Evolutionary conservation across 495 filamentous ascomycete genomes (phyloP).

Genomic region (Penicillium bovifimosum): DNA sequence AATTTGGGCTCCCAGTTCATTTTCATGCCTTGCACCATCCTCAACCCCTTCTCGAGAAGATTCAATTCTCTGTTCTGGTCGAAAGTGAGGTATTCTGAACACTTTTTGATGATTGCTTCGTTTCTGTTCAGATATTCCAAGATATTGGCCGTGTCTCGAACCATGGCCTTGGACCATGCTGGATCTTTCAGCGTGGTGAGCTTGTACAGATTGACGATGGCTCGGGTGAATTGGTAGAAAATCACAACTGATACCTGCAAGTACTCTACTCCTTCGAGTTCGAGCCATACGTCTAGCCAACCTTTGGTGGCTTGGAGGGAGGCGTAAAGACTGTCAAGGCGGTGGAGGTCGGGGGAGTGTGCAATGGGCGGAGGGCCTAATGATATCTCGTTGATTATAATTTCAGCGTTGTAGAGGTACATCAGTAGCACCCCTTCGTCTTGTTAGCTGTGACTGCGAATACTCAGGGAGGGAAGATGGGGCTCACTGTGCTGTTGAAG

Average conservation of each 20-base stretch:
- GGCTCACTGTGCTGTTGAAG: conserved; percentile 37
- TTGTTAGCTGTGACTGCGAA: neutral
- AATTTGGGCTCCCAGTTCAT: conserved; percentile 24
- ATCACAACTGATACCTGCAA: conserved; percentile 31
- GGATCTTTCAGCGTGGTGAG: conserved; percentile 37
- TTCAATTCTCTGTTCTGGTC: conserved; percentile 8
- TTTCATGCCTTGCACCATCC: conserved; percentile 17
- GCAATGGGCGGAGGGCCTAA: conserved; percentile 19
- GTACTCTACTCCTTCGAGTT: conserved; percentile 26
- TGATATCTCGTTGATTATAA: conserved; percentile 39
- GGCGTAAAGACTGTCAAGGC: conserved; percentile 29
- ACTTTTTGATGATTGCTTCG: conserved; percentile 11
- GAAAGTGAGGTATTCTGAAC: neutral
- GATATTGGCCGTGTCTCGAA: conserved; percentile 26
- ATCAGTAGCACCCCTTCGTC: conserved; percentile 33
- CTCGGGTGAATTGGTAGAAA: conserved; percentile 39
- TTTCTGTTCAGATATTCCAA: conserved; percentile 22
- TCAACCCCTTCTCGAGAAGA: conserved; percentile 19
- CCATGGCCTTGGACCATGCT: conserved; percentile 30
- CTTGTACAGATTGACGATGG: conserved; percentile 36
- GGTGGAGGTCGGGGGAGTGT: conserved; percentile 22
- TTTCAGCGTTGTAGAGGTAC: conserved; percentile 35
- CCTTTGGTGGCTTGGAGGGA: conserved; percentile 34
- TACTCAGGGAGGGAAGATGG: too few relatives aligned
- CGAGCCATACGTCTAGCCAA: conserved; percentile 34